phyloP scores from a whole-genome alignment of 139 green algal genomes.

The Chlorella ohadii region DNA sequence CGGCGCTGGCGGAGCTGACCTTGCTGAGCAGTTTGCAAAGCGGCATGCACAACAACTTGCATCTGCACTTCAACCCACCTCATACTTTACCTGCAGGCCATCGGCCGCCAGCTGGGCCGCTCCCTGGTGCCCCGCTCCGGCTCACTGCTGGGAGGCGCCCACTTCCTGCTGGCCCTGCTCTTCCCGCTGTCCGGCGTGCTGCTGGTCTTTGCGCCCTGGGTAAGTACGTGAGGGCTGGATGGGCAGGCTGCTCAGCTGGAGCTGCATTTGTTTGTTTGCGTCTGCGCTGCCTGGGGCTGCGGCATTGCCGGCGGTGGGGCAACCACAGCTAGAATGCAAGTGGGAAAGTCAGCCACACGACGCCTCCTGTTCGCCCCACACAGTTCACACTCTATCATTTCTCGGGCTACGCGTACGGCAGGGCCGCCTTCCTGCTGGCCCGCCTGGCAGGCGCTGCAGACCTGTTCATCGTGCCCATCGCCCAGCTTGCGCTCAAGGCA shows the following conservation, averaged over 20 bases:
- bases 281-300: too few relatives aligned
- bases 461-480: not conserved
- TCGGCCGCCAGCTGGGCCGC: not conserved
- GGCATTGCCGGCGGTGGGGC: too few relatives aligned
- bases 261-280: too few relatives aligned
- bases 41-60: too few relatives aligned
- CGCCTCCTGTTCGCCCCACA: too few relatives aligned
- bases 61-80: too few relatives aligned
- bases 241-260: not conserved
- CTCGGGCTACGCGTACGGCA: conserved; percentile 15
- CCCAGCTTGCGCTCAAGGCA: conserved; percentile 18
- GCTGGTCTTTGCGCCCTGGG: not conserved
- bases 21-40: too few relatives aligned
- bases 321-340: too few relatives aligned
- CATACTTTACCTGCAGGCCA: not conserved
- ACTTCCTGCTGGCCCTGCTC: not conserved
- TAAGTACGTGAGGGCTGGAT: not conserved
- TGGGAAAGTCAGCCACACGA: too few relatives aligned
- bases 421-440: conserved; percentile 28
- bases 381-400: conserved; percentile 4
- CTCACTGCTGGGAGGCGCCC: not conserved
- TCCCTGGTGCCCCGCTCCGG: not conserved
- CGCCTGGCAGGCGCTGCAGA: conserved; percentile 3
- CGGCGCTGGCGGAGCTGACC: too few relatives aligned
- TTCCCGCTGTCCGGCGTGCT: not conserved